Conservation (phyloP, 2,329 filamentous ascomycete species). For the Cordyceps militaris region DNA sequence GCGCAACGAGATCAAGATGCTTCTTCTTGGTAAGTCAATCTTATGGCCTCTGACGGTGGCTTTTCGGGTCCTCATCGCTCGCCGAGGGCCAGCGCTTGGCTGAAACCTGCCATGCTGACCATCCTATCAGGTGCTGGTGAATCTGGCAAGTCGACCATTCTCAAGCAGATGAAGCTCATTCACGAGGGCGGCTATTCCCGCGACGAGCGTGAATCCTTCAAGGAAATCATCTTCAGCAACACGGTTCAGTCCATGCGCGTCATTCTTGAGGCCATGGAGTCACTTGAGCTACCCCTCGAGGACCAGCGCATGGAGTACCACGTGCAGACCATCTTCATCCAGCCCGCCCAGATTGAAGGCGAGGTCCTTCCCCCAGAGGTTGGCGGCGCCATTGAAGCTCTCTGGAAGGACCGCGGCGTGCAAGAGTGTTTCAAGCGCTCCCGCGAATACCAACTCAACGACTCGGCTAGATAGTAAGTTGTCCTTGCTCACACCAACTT, state of each 20-base stretch:
- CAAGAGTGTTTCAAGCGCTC: conserved; percentile 95
- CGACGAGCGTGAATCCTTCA: conserved; percentile 67
- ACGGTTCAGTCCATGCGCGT: conserved; percentile 64
- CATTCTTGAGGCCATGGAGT: conserved; percentile 63
- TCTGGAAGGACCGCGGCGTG: conserved; percentile 90
- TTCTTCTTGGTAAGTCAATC: conserved; percentile 70
- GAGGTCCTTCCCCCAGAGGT: conserved; percentile 92
- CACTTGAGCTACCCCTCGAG: conserved; percentile 71
- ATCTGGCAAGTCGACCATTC: conserved; percentile 85
- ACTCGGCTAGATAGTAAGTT: conserved; percentile 92
- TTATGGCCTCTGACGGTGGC: not conserved
- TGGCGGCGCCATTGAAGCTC: conserved; percentile 80
- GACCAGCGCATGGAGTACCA: conserved; percentile 94
- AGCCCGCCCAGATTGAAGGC: conserved; percentile 92
- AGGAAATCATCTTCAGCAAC: conserved; percentile 66
- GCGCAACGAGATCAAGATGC: conserved; percentile 99
- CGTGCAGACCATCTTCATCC: conserved; percentile 98
- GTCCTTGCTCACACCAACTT: not conserved
- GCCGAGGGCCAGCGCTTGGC: not conserved
- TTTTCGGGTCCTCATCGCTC: not conserved
- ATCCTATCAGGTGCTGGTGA: conserved; percentile 67
- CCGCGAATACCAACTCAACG: conserved; percentile 92
- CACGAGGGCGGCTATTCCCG: conserved; percentile 98
- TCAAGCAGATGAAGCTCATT: conserved; percentile 99
- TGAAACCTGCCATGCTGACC: not conserved